Evolutionary conservation across 371 early-diverging fungal genomes (phyloP).

Genomic region (Umbelopsis sp.): DNA sequence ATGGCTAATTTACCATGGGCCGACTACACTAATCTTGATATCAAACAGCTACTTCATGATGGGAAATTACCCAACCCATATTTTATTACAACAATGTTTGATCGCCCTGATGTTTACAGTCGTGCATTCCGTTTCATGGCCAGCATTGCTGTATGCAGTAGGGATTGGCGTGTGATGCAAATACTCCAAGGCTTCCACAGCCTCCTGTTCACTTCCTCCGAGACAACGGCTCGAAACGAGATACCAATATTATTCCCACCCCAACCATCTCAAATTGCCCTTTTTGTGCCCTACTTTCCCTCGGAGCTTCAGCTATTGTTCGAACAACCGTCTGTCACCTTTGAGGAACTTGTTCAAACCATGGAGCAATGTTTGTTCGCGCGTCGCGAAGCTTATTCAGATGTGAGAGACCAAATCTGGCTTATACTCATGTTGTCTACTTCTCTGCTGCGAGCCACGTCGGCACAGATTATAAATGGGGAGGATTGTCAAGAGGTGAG

Average conservation of each 20-base stretch:
- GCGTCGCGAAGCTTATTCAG: background rate
- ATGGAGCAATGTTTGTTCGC: background rate
- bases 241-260: too few relatives aligned
- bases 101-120: background rate
- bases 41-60: background rate
- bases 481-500: too few relatives aligned
- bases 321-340: background rate
- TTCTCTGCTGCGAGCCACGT: background rate
- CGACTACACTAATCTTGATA: background rate
- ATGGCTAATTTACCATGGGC: too few relatives aligned
- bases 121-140: constrained; percentile 3
- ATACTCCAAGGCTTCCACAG: background rate
- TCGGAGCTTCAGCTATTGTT: background rate
- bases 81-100: background rate
- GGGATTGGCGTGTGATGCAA: constrained; percentile 1
- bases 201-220: background rate
- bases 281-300: background rate
- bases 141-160: background rate
- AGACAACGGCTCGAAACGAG: too few relatives aligned
- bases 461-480: background rate
- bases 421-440: background rate
- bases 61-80: background rate
- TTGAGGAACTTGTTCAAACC: background rate
- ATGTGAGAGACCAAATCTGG: background rate
- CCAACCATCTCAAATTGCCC: too few relatives aligned